A percentile compares a stretch with the other conserved stretches of the same genome.
These are phyloP conservation scores for Flaveria robusta DNA, from an alignment of 129 eudicot genomes.

Conservation along the genomic window DNA sequence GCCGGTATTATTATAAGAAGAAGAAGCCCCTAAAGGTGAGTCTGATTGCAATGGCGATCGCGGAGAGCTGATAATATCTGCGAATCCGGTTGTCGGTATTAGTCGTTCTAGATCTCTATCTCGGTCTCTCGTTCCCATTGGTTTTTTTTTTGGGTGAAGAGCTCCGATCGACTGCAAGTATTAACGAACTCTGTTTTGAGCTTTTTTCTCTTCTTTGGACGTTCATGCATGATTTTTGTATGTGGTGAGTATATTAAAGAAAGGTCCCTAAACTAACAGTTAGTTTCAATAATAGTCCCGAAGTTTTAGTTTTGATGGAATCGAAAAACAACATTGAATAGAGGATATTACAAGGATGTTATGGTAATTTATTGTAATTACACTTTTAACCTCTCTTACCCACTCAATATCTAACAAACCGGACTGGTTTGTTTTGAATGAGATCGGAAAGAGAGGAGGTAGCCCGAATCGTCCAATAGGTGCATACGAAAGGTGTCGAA, in stretches of 20 bases:
- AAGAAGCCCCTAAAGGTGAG: conserved; percentile 22
- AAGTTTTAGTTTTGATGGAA: not conserved
- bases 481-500: not conserved
- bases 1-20: conserved; percentile 32
- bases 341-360: too few species aligned
- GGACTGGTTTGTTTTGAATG: not conserved
- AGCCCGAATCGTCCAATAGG: not conserved
- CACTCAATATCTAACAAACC: not conserved
- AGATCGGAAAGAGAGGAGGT: conserved; percentile 24
- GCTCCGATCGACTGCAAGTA: conserved; percentile 22
- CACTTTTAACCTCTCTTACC: not conserved
- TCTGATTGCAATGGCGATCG: conserved; percentile 29
- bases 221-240: conserved; percentile 26
- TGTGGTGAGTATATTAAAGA: not conserved
- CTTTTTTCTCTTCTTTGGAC: conserved; percentile 10
- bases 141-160: conserved; percentile 9
- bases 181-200: conserved; percentile 25
- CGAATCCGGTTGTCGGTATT: conserved; percentile 25
- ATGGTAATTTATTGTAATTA: too few species aligned
- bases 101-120: conserved; percentile 36
- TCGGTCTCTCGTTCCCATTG: conserved; percentile 33
- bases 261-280: conserved; percentile 5
- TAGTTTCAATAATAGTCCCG: not conserved
- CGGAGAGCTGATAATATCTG: conserved; percentile 20
- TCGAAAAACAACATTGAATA: too few species aligned